These are phyloP conservation scores for Suillus occidentalis DNA, from an alignment of 768 basidiomycete genomes.

Conservation along the genomic window DNA sequence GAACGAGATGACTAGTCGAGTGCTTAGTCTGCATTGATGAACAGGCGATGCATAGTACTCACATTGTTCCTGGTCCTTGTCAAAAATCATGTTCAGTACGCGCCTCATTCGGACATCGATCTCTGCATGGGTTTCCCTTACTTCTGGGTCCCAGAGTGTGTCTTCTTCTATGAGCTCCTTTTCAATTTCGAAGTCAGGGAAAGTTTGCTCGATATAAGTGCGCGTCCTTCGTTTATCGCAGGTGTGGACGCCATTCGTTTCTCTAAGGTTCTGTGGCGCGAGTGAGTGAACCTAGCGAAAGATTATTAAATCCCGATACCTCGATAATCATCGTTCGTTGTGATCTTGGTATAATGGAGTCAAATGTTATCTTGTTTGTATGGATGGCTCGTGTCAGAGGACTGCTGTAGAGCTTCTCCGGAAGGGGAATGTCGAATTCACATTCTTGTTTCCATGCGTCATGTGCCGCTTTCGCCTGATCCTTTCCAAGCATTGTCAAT, in stretches of 20 bases:
- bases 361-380: constrained; percentile 57
- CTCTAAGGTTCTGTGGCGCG: constrained; percentile 56
- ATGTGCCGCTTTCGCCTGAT: constrained; percentile 51
- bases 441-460: constrained; percentile 51
- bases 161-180: constrained; percentile 62
- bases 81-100: constrained; percentile 59
- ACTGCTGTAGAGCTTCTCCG: constrained; percentile 58
- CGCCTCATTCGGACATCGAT: constrained; percentile 46
- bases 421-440: constrained; percentile 42
- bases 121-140: constrained; percentile 52
- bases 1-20: constrained; percentile 56
- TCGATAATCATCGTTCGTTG: constrained; percentile 51
- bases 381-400: constrained; percentile 62
- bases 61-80: constrained; percentile 47
- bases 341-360: constrained; percentile 30
- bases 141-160: constrained; percentile 52
- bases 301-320: constrained; percentile 33
- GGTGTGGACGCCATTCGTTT: constrained; percentile 66
- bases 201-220: constrained; percentile 47
- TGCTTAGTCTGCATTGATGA: not conserved
- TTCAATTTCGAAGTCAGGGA: constrained; percentile 55
- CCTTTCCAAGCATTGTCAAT: constrained; percentile 56
- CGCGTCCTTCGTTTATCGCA: constrained; percentile 62
- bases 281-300: not conserved
- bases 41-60: constrained; percentile 22